A percentile compares a stretch with the other conserved stretches of the same genome.
Conservation (phyloP, 164 flowering plant genomes). For the Saururus chinensis region DNA sequence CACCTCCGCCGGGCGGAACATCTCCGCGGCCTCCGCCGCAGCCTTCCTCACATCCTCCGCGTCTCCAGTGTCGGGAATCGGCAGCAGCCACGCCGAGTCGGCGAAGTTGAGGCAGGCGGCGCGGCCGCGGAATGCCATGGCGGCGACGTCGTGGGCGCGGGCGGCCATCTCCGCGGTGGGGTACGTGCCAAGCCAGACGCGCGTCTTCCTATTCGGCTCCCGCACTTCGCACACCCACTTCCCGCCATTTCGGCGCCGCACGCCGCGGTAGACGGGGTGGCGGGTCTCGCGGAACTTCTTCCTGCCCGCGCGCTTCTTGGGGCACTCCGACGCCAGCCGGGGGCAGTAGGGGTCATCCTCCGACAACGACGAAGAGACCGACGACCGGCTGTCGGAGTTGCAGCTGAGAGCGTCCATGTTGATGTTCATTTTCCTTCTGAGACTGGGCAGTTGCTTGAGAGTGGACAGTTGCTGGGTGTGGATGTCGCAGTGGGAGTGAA, state of each 20-base stretch:
- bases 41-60: conserved; percentile 63
- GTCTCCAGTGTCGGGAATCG: conserved; percentile 30
- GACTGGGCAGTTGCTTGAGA: no score
- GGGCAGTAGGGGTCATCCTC: neutral
- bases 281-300: conserved; percentile 52
- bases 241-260: conserved; percentile 33
- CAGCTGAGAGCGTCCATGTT: neutral
- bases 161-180: conserved; percentile 63
- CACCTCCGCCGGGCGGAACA: conserved; percentile 20
- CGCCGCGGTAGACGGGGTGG: conserved; percentile 59
- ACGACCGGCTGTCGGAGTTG: neutral
- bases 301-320: conserved; percentile 53
- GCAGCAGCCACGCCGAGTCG: conserved; percentile 59
- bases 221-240: conserved; percentile 72
- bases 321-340: conserved; percentile 24
- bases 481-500: no score
- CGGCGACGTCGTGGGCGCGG: conserved; percentile 62
- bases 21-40: conserved; percentile 66
- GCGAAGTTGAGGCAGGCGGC: conserved; percentile 68
- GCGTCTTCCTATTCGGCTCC: conserved; percentile 51
- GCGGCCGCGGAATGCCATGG: conserved; percentile 50
- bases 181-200: conserved; percentile 68
- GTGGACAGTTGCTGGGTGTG: no score
- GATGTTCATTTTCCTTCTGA: no score
- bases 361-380: neutral